Evolutionary conservation across 225 moss, liverwort and hornwort genomes (phyloP).

Genomic region (Neckera pumila): DNA sequence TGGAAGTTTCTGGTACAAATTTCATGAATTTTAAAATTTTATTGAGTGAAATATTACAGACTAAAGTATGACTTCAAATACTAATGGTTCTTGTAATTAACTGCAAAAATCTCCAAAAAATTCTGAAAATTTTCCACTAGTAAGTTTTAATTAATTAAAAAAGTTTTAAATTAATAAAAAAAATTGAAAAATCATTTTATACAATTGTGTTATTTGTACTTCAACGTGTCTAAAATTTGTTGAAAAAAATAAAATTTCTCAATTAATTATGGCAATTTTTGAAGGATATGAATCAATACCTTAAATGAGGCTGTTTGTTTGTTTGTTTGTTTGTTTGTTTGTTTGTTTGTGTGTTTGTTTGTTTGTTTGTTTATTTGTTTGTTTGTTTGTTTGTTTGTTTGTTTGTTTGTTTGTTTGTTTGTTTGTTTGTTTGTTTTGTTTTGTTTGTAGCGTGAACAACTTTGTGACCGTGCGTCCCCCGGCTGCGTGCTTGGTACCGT

Average conservation of each 20-base stretch:
- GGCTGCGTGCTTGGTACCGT: too few relatives aligned
- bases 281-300: background rate
- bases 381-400: too few relatives aligned
- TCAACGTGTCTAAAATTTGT: background rate
- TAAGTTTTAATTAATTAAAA: background rate
- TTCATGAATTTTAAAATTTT: background rate
- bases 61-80: background rate
- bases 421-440: too few relatives aligned
- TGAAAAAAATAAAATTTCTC: background rate
- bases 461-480: too few relatives aligned
- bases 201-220: background rate
- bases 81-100: background rate
- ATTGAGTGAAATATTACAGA: too few relatives aligned
- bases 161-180: too few relatives aligned
- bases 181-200: accelerated
- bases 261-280: background rate
- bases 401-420: too few relatives aligned
- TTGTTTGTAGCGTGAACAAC: too few relatives aligned
- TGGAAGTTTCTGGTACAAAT: accelerated
- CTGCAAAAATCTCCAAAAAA: background rate
- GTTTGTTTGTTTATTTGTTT: too few relatives aligned
- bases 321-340: too few relatives aligned
- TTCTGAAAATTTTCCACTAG: accelerated
- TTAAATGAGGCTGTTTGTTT: too few relatives aligned
- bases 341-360: too few relatives aligned